Percentiles rank a stretch among this genome's conserved stretches.
These are phyloP conservation scores for Globisporangium okanoganense DNA, from an alignment of 352 stramenopile genomes.

Conservation along the genomic window DNA sequence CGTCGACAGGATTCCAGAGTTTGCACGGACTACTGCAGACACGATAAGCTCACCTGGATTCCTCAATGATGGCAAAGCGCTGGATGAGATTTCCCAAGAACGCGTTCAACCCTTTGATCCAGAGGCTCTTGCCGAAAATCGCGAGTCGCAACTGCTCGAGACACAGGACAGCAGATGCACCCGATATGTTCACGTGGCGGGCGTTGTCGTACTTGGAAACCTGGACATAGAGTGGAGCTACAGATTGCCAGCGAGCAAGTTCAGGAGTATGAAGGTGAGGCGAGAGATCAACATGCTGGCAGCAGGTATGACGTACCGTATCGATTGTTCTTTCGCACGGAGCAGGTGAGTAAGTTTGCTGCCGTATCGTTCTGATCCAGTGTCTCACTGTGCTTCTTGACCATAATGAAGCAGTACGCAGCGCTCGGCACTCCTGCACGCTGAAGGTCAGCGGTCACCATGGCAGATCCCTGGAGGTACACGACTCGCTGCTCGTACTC, in stretches of 20 bases:
- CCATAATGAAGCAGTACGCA: conserved; percentile 70
- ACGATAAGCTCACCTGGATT: conserved; percentile 19
- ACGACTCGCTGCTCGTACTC: conserved; percentile 74
- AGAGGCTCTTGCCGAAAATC: conserved; percentile 69
- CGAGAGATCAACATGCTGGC: not conserved
- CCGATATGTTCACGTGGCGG: conserved; percentile 67
- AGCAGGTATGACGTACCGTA: conserved; percentile 25
- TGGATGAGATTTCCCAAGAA: conserved; percentile 79
- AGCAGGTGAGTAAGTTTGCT: conserved; percentile 71
- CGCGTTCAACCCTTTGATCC: conserved; percentile 65
- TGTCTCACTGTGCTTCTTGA: conserved; percentile 58
- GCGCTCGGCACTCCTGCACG: conserved; percentile 46
- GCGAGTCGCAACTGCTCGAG: conserved; percentile 71
- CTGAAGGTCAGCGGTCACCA: conserved; percentile 66
- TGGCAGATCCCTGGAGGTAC: conserved; percentile 74
- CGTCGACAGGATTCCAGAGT: not conserved
- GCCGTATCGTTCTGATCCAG: conserved; percentile 67
- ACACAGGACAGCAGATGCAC: conserved; percentile 66
- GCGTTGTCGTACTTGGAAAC: conserved; percentile 76
- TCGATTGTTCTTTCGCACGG: conserved; percentile 73
- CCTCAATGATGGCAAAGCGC: conserved; percentile 37
- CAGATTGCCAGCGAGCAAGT: not conserved
- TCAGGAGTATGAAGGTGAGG: not conserved
- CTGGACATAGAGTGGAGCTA: conserved; percentile 69
- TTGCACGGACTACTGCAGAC: not conserved